Evolutionary conservation across 352 stramenopile species (phyloP).

Genomic region (Hyaloperonospora brassicae): DNA sequence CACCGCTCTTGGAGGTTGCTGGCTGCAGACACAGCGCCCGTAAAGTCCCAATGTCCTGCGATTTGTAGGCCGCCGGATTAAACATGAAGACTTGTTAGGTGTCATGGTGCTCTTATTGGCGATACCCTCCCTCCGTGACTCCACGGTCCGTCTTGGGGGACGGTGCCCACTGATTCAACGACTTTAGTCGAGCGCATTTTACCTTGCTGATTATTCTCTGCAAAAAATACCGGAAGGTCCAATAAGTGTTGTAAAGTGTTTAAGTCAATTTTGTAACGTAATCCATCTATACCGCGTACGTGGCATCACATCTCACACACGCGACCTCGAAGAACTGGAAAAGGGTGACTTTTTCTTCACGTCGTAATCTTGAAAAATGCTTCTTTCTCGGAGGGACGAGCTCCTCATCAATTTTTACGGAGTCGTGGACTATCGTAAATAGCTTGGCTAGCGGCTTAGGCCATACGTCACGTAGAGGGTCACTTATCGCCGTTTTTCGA

Average conservation of each 20-base stretch:
- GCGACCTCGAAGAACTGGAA: not conserved
- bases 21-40: too few relatives aligned
- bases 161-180: constrained; percentile 1
- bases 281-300: not conserved
- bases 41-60: too few relatives aligned
- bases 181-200: not conserved
- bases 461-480: not conserved
- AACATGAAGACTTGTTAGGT: too few relatives aligned
- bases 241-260: constrained; percentile 1
- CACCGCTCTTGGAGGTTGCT: too few relatives aligned
- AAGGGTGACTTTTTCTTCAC: not conserved
- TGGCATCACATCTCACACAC: too few relatives aligned
- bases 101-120: too few relatives aligned
- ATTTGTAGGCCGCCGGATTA: too few relatives aligned
- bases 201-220: not conserved
- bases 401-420: not conserved
- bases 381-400: not conserved
- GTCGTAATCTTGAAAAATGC: not conserved
- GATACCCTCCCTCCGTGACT: too few relatives aligned
- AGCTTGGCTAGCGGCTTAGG: not conserved
- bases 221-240: constrained; percentile 3
- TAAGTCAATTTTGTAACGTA: not conserved
- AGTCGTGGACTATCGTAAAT: not conserved
- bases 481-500: too few relatives aligned
- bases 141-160: not conserved